Base-by-base conservation (phyloP, 305 asterid species). In the Fraxinus greggii region DNA sequence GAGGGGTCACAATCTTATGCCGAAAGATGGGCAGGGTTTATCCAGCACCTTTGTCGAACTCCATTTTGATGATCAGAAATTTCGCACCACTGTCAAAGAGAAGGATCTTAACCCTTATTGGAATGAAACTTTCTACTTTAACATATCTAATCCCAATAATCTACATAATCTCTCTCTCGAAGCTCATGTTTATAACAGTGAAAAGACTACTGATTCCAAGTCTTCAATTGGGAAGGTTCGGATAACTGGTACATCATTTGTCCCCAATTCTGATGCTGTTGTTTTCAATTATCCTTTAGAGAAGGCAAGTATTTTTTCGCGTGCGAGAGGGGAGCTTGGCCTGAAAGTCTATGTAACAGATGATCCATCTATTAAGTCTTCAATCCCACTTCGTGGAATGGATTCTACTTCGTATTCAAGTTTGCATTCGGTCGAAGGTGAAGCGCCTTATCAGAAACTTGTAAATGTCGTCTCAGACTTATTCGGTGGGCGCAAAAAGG, bases 21-120 rank as follows among this genome's bases (percentile, higher is more conserved):
- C 97, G 65, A 93, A 90, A 87, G 98, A 95, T 74, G 98, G 99
- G 77, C 89, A 89, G 76, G 98, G 98, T 21, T 92, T 95, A 38
- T 88, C 94, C 59, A 91, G 82, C 79, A 84, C 97, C 33, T 93
- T 84, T 72, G 98, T 93, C 81, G 99, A 95, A 87, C 95, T 95
- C 70, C 87, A 89, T 21, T 92, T 92, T 67, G 97, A 93, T 73
- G 92, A 86, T 35, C 98, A 92, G 92, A 95, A 87, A 56, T 92
- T 90, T 35, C 97, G 92, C 40, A 92, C 99, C 76, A 88, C 95
- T 7, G 79, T 91, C 51, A 95, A 93, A 82, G 97, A 92, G 59
- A 95, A 91, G 85, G 98, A 95, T 86, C 94, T 95, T 13, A 77
- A 92, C 77, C 99, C 98, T 0, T 72, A 70, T 67, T 95, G 99